Percentiles rank a stretch among this genome's conserved stretches.
phyloP scores from a whole-genome alignment of 768 basidiomycete genomes.

The Lactifluus volemus region DNA sequence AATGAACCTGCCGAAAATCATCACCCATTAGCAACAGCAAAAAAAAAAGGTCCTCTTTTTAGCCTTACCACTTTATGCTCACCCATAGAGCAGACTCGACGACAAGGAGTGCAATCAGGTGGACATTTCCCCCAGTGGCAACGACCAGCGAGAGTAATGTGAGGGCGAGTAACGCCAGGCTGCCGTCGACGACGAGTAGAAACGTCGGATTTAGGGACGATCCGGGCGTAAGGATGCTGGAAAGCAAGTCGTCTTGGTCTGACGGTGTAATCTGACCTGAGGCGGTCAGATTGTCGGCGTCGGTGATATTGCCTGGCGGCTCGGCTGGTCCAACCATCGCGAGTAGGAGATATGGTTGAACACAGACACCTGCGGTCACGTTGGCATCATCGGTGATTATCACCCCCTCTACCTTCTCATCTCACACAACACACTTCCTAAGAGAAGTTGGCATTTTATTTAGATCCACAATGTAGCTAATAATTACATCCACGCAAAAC shows the following conservation, averaged over 20 bases:
- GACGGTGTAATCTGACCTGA: not conserved
- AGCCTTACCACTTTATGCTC: slow-evolving; percentile 67
- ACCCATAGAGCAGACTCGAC: slow-evolving; percentile 68
- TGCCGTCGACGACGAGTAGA: slow-evolving; percentile 51
- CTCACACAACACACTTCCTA: too few relatives aligned
- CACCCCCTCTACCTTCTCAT: too few relatives aligned
- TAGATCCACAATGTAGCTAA: too few relatives aligned
- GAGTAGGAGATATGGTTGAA: too few relatives aligned
- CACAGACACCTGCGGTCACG: too few relatives aligned
- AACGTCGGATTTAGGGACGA: slow-evolving; percentile 69
- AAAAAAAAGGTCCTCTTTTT: not conserved
- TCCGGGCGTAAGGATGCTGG: slow-evolving; percentile 59
- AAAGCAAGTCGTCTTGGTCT: slow-evolving; percentile 32
- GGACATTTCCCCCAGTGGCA: slow-evolving; percentile 55
- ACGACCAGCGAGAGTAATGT: slow-evolving; percentile 52
- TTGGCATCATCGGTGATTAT: too few relatives aligned
- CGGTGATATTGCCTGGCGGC: too few relatives aligned
- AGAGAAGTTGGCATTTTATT: too few relatives aligned
- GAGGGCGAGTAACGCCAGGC: slow-evolving; percentile 48
- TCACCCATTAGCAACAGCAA: not conserved
- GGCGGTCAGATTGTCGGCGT: too few relatives aligned
- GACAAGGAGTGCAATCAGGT: slow-evolving; percentile 55
- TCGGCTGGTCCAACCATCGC: too few relatives aligned
- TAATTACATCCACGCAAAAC: too few relatives aligned
- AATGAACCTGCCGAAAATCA: slow-evolving; percentile 44